phyloP scores from a whole-genome alignment of 805 yeast species.

The Candida awuae region DNA sequence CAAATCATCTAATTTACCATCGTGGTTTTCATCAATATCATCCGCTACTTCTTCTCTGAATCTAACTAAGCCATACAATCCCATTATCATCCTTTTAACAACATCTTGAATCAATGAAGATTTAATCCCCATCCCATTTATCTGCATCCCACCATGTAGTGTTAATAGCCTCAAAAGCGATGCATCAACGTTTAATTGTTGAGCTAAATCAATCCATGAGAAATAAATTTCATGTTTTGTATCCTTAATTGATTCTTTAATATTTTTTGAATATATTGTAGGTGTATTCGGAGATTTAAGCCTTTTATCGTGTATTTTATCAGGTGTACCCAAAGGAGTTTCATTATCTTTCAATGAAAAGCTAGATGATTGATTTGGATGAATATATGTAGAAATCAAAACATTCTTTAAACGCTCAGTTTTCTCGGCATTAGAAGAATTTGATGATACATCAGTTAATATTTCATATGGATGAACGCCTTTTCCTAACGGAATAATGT shows the following conservation, averaged over 20 bases:
- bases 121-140: conserved; percentile 21
- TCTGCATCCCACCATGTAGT: conserved; percentile 21
- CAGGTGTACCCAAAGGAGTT: no score
- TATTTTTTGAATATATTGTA: not conserved
- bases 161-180: conserved; percentile 31
- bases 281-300: no score
- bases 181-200: conserved; percentile 33
- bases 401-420: conserved; percentile 13
- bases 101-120: conserved; percentile 25
- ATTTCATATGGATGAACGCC: conserved; percentile 27
- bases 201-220: conserved; percentile 31
- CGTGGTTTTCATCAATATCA: not conserved
- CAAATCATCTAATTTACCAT: not conserved
- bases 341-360: not conserved
- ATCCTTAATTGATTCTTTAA: not conserved
- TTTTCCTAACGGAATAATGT: conserved; percentile 22
- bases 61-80: conserved; percentile 21
- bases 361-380: conserved; percentile 1
- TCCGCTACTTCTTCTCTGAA: conserved; percentile 9
- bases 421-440: conserved; percentile 16
- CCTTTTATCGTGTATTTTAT: no score
- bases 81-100: conserved; percentile 25
- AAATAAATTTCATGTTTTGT: conserved; percentile 23
- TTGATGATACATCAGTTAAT: conserved; percentile 17
- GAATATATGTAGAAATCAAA: conserved; percentile 7